Evolutionary conservation across 768 basidiomycete genomes (phyloP), one percentile per base, ranked within the genome.

Genomic region (Psilocybe subaeruginosa): DNA sequence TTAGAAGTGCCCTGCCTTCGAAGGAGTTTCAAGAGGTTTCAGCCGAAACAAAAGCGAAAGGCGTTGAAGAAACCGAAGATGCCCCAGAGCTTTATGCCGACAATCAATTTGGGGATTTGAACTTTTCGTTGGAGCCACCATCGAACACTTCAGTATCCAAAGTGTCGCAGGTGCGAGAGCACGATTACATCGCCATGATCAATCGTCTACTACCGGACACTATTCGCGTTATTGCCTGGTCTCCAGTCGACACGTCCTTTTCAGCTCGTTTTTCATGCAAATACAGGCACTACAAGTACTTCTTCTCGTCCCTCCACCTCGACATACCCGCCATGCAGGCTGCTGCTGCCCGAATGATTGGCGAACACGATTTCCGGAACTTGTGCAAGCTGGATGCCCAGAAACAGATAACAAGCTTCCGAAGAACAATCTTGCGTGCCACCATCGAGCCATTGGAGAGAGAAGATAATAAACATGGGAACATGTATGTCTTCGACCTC

Each of bases 231-330:
- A 81, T 95, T 54, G 95, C 95, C 7, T 99, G 97, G 96, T 94
- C 97, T 8, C 94, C 96, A 17, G 89, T 99, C 30, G 73, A 85
- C 2, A 73, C 82, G 7, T 71, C 72, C 35, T 99, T 99, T 74
- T 95, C 95, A 19, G 90, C 96, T 7, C 89, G 97, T 3, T 95
- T 91, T 76, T 89, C 88, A 11, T 98, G 97, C 77, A 80, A 76
- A 55, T 88, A 85, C 68, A 82, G 97, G 39, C 97, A 99, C 72
- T 99, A 99, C 86, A 98, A 97, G 71, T 99, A 99, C 76, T 97
- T 98, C 74, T 99, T 99, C 80, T 83, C 87, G 35, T 74, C 86
- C 0, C 75, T 80, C 33, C 75, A 75, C 31, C 86, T 98, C 56
- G 85, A 96, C 74, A 71, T 96, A 30, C 69, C 76, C 1, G 81